Evolutionary conservation across 371 early-diverging fungal genomes (phyloP), one percentile per base, ranked within the genome.

Genomic region (Coemansia linderi): DNA sequence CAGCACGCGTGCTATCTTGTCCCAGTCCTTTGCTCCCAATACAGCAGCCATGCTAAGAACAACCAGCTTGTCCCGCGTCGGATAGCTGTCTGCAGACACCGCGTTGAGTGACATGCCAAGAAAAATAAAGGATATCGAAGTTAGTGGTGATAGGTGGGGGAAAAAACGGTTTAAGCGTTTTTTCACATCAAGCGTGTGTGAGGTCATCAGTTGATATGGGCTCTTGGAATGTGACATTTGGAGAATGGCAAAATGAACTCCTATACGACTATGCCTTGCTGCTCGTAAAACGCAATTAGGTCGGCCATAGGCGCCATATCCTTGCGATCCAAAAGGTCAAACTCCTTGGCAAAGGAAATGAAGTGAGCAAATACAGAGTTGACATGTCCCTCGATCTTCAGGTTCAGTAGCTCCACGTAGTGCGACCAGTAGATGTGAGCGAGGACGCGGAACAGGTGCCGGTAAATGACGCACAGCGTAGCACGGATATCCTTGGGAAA

Each of bases 291-390:
- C 50, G 83, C 86, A 59, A 95, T 89, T 59, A 95, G 80, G 31
- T 93, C 95, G 44, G 84, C 83, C 84, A 97, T 82, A 8, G 94
- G 93, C 8, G 86, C 83, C 61, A 91, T 75, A 59, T 97, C 98
- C 84, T 94, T 96, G 77, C 91, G 91, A 64, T 95, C 95, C 38
- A 97, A 68, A 43, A 96, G 80, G 69, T 94, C 94, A 83, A 95
- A 97, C 76, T 95, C 95, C 62, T 88, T 86, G 10, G 89, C 88
- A 83, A 97, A 97, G 19, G 92, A 90, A 54, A 93, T 85, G 73
- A 96, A 93, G 69, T 97, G 97, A 2, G 95, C 93, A 86, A 95
- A 95, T 13, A 95, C 83, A 1, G 96, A 92, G 83, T 98, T 95
- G 72, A 96, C 87, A 68, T 98, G 97, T 1, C 89, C 89, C 71